phyloP scores from a whole-genome alignment of 768 basidiomycete species.

The Leccinum variicolor region DNA sequence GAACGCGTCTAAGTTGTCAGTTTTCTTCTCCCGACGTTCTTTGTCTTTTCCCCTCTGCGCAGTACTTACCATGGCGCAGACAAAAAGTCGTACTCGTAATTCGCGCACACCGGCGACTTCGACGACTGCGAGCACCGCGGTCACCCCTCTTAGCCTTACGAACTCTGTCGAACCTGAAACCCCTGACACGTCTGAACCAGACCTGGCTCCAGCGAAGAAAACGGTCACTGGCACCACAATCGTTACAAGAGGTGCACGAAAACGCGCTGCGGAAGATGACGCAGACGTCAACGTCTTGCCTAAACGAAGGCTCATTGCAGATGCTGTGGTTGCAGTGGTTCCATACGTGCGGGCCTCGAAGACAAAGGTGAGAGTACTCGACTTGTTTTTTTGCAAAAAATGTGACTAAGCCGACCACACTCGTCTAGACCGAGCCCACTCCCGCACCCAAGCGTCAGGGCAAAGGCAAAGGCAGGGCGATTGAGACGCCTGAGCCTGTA shows the following conservation, averaged over 20 bases:
- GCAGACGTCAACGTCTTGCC: conserved; percentile 19
- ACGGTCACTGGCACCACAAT: neutral
- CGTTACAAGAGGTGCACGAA: conserved; percentile 17
- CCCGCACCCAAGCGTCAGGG: conserved; percentile 9
- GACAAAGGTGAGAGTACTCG: conserved; percentile 24
- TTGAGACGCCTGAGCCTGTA: conserved; percentile 25
- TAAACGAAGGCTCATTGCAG: conserved; percentile 35
- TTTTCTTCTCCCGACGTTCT: conserved; percentile 19
- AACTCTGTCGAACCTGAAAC: conserved; percentile 47
- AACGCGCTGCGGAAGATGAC: conserved; percentile 36
- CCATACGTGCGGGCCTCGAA: conserved; percentile 8
- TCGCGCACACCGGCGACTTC: conserved; percentile 23
- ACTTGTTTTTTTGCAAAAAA: conserved; percentile 1
- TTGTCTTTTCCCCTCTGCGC: conserved; percentile 2
- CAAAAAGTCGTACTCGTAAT: conserved; percentile 16
- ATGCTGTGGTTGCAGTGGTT: conserved; percentile 22
- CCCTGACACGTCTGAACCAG: conserved; percentile 49
- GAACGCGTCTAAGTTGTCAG: conserved; percentile 4
- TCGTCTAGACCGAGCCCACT: conserved; percentile 7
- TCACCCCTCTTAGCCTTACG: conserved; percentile 49
- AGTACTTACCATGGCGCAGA: conserved; percentile 19
- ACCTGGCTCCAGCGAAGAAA: conserved; percentile 8
- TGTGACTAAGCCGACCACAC: conserved; percentile 14
- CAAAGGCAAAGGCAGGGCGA: conserved; percentile 27
- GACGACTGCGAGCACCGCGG: conserved; percentile 37